A percentile compares a stretch with the other conserved stretches of the same genome.
phyloP scores from a whole-genome alignment of 441 rosid species.

The Populus hybrid region DNA sequence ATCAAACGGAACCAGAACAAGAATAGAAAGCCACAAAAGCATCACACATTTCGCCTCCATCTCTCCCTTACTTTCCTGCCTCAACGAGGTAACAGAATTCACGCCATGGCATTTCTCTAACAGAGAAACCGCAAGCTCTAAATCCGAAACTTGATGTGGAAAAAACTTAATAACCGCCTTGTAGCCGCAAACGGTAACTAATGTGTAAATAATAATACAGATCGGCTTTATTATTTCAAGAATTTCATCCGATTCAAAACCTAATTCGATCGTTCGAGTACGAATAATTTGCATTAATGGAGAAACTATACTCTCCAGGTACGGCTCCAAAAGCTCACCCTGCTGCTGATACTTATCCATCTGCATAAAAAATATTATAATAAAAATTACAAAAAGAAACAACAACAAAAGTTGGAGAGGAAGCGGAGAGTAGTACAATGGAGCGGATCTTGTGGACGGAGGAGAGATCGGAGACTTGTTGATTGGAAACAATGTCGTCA shows the following conservation, averaged over 20 bases:
- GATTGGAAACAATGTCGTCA: constrained; percentile 62
- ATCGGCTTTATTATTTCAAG: constrained; percentile 62
- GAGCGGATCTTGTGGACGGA: constrained; percentile 79
- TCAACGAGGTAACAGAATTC: constrained; percentile 49
- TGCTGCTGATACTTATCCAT: constrained; percentile 90
- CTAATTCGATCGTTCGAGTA: constrained; percentile 48
- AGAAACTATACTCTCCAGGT: constrained; percentile 72
- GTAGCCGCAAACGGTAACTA: constrained; percentile 90
- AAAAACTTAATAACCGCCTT: constrained; percentile 85
- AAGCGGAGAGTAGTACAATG: constrained; percentile 41
- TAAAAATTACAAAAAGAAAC: not conserved
- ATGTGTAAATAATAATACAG: constrained; percentile 65
- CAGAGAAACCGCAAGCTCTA: constrained; percentile 82
- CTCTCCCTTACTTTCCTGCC: constrained; percentile 95
- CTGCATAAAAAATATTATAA: constrained; percentile 31
- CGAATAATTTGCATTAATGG: constrained; percentile 79
- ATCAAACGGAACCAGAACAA: constrained; percentile 92
- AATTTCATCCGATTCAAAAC: constrained; percentile 47
- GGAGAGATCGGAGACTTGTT: constrained; percentile 58
- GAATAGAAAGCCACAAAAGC: constrained; percentile 90
- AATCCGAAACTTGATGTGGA: constrained; percentile 90
- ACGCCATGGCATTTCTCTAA: constrained; percentile 72
- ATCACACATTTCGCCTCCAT: constrained; percentile 93
- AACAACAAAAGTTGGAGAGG: not conserved
- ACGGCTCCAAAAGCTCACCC: constrained; percentile 85